Base-by-base conservation (phyloP, 2,329 filamentous ascomycete species). In the Aspergillus oerlinghausenensis region DNA sequence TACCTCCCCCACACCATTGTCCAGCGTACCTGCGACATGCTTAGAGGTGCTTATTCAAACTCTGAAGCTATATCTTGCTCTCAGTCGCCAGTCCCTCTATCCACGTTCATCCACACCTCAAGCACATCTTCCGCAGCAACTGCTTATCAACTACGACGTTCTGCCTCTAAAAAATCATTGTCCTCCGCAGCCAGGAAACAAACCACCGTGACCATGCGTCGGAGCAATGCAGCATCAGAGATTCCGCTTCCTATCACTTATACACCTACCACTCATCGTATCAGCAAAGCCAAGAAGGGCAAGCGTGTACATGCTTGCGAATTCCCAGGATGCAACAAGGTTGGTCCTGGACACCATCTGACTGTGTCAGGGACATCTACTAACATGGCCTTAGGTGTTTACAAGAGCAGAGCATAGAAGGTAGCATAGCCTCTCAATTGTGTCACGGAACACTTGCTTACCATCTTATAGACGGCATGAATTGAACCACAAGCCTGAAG, bases 271-370 rank as follows among this genome's bases (percentile, higher is more conserved):
- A 80, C 78, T 38, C 75, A 75, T 61, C 75, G 78, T 51, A 74
- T 80, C 61, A 80, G 78, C 69, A 80, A 80, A 64, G 78, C 78
- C 11, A 80, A 79, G 69, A 80, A 80, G 65, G 78, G 78, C 29
- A 80, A 80, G 65, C 75, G 77, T 52, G 78, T 80, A 14, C 78
- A 80, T 62, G 72, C 72, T 8, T 80, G 78, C 62, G 72, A 78
- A 56, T 77, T 69, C 57, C 75, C 75, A 17, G 77, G 77, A 42
- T 80, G 78, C 63, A 71, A 70, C 58, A 80, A 80, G 73, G 77
- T 79, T 60, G 57, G 73, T 64, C 42, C 49, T 48, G 32, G 17
- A 47, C 54, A 56, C 47, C 58, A 55, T 49, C 58, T 50, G 29
- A 55, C 28, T 38, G 4, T 21, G n/a, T 11, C 11, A 8, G 47